phyloP scores from a whole-genome alignment of 1,284 basidiomycete species.

The Malassezia brasiliensis region DNA sequence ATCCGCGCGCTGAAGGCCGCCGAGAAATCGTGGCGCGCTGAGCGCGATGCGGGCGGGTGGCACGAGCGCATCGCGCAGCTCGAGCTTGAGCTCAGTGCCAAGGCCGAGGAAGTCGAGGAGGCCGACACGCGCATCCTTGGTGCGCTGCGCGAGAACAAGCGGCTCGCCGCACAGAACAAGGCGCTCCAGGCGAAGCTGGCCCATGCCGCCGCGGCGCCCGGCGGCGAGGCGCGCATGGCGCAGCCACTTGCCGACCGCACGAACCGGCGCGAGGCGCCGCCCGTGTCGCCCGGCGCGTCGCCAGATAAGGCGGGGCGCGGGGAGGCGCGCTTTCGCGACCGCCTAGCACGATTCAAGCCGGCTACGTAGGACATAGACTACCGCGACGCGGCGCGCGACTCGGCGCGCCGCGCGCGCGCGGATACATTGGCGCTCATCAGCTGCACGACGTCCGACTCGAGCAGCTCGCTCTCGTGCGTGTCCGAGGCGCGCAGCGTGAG shows the following conservation, averaged over 20 bases:
- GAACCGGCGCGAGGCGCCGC: neutral
- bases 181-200: neutral
- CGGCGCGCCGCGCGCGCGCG: neutral
- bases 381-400: neutral
- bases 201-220: neutral
- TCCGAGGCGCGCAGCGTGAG: constrained; percentile 22
- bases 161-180: constrained; percentile 4
- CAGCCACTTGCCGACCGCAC: neutral
- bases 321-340: constrained; percentile 1
- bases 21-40: neutral
- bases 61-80: constrained; percentile 21
- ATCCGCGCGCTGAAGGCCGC: neutral
- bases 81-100: constrained; percentile 27
- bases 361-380: neutral
- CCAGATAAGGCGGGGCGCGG: neutral
- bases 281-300: neutral
- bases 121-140: constrained; percentile 33
- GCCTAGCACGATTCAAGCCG: constrained; percentile 7
- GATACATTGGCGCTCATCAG: constrained; percentile 31
- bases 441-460: constrained; percentile 36
- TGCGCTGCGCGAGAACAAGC: constrained; percentile 32
- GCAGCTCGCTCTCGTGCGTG: constrained; percentile 17
- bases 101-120: constrained; percentile 37
- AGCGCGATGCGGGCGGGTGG: neutral
- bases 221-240: too few relatives aligned